Base-by-base conservation (phyloP, 176 grass and related monocot genomes). In the Phoenix dactylifera region DNA sequence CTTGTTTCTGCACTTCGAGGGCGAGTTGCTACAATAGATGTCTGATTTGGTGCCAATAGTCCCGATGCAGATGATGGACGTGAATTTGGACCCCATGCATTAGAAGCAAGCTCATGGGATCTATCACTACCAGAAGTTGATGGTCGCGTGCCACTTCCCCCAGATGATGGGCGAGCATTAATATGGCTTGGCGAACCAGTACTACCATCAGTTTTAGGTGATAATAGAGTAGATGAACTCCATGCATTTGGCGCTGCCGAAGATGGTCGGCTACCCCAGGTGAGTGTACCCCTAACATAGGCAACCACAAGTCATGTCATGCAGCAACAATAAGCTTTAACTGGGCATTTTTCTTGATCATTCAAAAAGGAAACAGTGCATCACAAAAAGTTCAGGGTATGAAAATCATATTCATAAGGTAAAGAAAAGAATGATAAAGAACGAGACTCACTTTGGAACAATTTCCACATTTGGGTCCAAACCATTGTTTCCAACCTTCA, bases 401-500 rank as follows among this genome's bases (percentile, higher is more conserved):
- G 35, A 44, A 14, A 44, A 44, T 14, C 35, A 44, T 44, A 14
- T 14, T 44, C 35, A 44, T 12, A 18, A 39, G 50, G 4, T 58
- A 58, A 24, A 73, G 29, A 10, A 57, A 16, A 65, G 23, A 64
- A 71, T 44, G 35, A 51, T 26, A 72, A 16, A 52, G 75, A 68
- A 69, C 7, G 20, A 57, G 62, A 7, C 93, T 92, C 69, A 92
- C 93, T 98, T 98, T 73, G 93, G 93, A 77, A 98, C 88, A 73
- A 98, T 83, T 88, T 98, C 93, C 23, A 98, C 79, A 66, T 80
- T 92, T 54, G 87, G 88, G 39, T 98, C 93, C 66, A 98, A 58
- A 54, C 93, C 93, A 59, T 98, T 70, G 77, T 98, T 98, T 98
- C 93, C 88, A 85, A 89, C 87, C 93, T 98, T 78, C 67, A 98